phyloP scores from a whole-genome alignment of 164 flowering plant species.

The Tinospora cordifolia region DNA sequence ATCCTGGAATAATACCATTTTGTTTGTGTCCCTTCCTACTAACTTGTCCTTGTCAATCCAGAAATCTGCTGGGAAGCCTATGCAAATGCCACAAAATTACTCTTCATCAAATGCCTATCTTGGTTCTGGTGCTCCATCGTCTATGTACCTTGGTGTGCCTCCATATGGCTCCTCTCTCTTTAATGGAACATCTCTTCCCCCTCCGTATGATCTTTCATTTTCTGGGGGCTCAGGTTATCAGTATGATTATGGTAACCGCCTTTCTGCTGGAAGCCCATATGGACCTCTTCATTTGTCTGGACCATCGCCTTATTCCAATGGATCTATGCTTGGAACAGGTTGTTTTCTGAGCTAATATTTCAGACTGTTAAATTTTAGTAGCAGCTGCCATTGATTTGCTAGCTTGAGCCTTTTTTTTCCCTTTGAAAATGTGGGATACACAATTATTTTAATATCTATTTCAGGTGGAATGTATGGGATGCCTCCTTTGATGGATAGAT shows the following conservation, averaged over 20 bases:
- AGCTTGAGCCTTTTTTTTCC: background rate
- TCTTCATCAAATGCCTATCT: slow-evolving; percentile 56
- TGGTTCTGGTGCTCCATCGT: slow-evolving; percentile 70
- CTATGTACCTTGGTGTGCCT: slow-evolving; percentile 72
- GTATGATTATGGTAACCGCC: slow-evolving; percentile 65
- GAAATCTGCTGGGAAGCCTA: slow-evolving; percentile 71
- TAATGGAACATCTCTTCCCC: slow-evolving; percentile 58
- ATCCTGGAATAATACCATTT: too few species aligned
- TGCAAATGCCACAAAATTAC: slow-evolving; percentile 63
- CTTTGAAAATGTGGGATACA: background rate
- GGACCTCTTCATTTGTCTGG: slow-evolving; percentile 69
- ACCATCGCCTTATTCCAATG: slow-evolving; percentile 71
- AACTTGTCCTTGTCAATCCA: slow-evolving; percentile 18
- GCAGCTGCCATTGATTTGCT: background rate
- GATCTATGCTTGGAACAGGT: slow-evolving; percentile 83
- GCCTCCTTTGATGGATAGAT: slow-evolving; percentile 79
- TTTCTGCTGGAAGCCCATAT: slow-evolving; percentile 80
- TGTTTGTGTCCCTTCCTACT: background rate
- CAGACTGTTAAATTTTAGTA: background rate
- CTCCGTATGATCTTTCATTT: slow-evolving; percentile 73
- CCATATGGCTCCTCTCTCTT: slow-evolving; percentile 87
- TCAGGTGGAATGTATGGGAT: slow-evolving; percentile 74
- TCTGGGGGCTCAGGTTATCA: slow-evolving; percentile 84
- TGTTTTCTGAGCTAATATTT: background rate
- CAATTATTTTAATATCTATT: background rate